A percentile compares a stretch with the other conserved stretches of the same genome.
Evolutionary conservation across 2,329 filamentous ascomycete genomes (phyloP).

Genomic region (Tothia fuscella): DNA sequence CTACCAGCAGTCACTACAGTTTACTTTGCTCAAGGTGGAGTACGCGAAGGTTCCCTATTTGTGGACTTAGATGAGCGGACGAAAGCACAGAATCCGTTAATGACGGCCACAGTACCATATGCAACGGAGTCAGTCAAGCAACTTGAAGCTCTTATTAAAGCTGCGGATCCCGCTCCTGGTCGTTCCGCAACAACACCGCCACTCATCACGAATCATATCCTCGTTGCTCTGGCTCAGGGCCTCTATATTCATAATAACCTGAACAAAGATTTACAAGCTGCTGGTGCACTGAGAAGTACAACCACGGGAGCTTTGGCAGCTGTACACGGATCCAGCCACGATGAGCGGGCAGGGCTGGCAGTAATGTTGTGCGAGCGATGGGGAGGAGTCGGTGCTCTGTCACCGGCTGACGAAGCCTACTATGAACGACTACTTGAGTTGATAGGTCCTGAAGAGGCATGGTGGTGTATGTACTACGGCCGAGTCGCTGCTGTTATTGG

Average conservation of each 20-base stretch:
- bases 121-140: slow-evolving; percentile 35
- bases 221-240: slow-evolving; percentile 47
- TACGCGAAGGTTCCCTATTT: slow-evolving; percentile 72
- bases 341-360: slow-evolving; percentile 57
- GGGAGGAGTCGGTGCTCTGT: slow-evolving; percentile 45
- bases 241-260: slow-evolving; percentile 42
- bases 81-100: slow-evolving; percentile 54
- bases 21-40: slow-evolving; percentile 78
- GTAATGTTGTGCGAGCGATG: slow-evolving; percentile 63
- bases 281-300: slow-evolving; percentile 60
- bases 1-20: slow-evolving; percentile 61
- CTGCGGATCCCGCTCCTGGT: slow-evolving; percentile 30
- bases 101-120: slow-evolving; percentile 45
- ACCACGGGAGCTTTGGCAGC: slow-evolving; percentile 55
- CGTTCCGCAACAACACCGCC: slow-evolving; percentile 8
- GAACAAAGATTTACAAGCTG: slow-evolving; percentile 32
- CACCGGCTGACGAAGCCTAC: slow-evolving; percentile 45
- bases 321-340: slow-evolving; percentile 62
- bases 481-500: slow-evolving; percentile 46
- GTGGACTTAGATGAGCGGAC: slow-evolving; percentile 49
- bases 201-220: slow-evolving; percentile 21
- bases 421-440: slow-evolving; percentile 41
- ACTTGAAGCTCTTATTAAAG: slow-evolving; percentile 37
- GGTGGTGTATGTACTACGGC: slow-evolving; percentile 56
- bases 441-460: slow-evolving; percentile 42